Evolutionary conservation across 2,329 filamentous ascomycete genomes (phyloP), one percentile per base, ranked within the genome.

Genomic region (Aspergillus hortae): DNA sequence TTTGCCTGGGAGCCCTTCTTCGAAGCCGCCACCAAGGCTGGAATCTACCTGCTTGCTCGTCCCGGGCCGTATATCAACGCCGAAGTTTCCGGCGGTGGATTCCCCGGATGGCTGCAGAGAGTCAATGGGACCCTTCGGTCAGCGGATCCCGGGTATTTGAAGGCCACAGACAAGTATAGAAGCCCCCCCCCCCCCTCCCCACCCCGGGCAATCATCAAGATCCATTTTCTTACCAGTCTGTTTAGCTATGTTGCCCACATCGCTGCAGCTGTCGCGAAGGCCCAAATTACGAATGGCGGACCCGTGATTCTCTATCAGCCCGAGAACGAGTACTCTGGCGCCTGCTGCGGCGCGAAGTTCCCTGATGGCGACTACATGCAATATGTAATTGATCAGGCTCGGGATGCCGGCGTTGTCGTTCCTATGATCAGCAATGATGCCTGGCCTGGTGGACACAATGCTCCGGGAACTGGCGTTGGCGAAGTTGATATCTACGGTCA

Each of bases 271-370:
- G 86, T 95, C 58, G 87, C 89, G 4, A 82, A 84, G 49, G 84
- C 82, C 0, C 89, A 94, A 61, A 92, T 95, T 62, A 92, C 88
- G 1, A 89, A 92, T 48, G 89, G 88, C 0, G 90, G 90, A 0
- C 89, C 89, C 0, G 79, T 95, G 6, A 89, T 95, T 54, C 73
- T 92, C 1, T 80, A 88, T 40, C 90, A 95, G 66, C 86, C 88
- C 0, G 90, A 95, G 67, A 95, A 94, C 56, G 90, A 94, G 67
- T 92, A 92, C 64, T 84, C 80, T 1, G 69, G 74, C 15, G 77
- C 76, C 1, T 70, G 73, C 14, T 71, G 70, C 4, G 73, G 73
- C 2, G 72, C 80, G n/a, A 66, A 70, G 2, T 89, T 87, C 57
- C 86, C 86, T 0, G 84, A 90, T 60, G 76, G 79, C 0, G 75